Conservation (phyloP, 2,329 filamentous ascomycete species). For the Mollisia scopiformis region DNA sequence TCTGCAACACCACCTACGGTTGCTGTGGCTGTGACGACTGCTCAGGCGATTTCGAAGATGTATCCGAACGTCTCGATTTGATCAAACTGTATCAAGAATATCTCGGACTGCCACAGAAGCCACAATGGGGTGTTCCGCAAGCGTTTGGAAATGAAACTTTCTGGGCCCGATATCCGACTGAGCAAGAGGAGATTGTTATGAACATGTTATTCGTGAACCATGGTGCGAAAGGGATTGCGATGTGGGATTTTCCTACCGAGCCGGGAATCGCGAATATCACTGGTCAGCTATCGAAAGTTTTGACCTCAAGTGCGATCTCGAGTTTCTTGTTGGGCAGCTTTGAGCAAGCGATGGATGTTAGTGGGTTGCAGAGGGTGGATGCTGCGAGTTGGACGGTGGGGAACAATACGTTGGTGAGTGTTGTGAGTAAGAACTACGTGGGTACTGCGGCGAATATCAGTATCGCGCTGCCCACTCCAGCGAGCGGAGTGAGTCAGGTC, state of each 20-base stretch:
- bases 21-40: constrained; percentile 54
- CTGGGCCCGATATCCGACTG: constrained; percentile 49
- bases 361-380: constrained; percentile 32
- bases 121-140: constrained; percentile 52
- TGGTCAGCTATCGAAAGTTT: constrained; percentile 39
- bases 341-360: not conserved
- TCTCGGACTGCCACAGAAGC: constrained; percentile 41
- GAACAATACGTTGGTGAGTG: constrained; percentile 38
- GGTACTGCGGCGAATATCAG: constrained; percentile 6
- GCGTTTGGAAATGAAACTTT: constrained; percentile 50
- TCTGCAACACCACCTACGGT: constrained; percentile 53
- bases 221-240: constrained; percentile 48
- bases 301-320: constrained; percentile 38
- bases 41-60: constrained; percentile 21
- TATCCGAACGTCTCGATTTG: constrained; percentile 44
- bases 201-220: constrained; percentile 49
- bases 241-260: constrained; percentile 47
- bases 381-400: constrained; percentile 42
- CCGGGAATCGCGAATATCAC: constrained; percentile 30
- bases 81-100: constrained; percentile 42
- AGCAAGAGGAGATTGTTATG: constrained; percentile 49
- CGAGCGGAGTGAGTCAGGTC: not conserved
- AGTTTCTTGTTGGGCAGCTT: constrained; percentile 37
- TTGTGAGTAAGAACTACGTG: constrained; percentile 37
- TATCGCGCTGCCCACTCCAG: constrained; percentile 1